phyloP scores from a whole-genome alignment of 768 basidiomycete species.

The Basidioascus undulatus region DNA sequence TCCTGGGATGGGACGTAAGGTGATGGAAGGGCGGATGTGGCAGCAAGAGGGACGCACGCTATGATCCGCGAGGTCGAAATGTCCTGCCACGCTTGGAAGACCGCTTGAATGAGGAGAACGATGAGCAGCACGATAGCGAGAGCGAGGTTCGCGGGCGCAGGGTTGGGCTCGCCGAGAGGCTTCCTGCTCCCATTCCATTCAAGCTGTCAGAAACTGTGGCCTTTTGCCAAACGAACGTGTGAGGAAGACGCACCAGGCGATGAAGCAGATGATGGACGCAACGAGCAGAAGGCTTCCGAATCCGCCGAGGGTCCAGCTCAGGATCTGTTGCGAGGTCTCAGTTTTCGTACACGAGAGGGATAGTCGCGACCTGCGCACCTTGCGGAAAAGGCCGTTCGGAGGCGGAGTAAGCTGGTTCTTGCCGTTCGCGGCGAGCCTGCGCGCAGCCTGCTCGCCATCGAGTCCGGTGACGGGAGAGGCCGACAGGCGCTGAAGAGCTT shows the following conservation, averaged over 20 bases:
- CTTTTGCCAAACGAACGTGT: conserved; percentile 3
- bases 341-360: no score
- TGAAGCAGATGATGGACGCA: conserved; percentile 31
- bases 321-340: conserved; percentile 10
- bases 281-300: conserved; percentile 35
- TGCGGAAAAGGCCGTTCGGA: conserved; percentile 25
- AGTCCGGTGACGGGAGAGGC: conserved; percentile 27
- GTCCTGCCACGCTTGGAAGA: conserved; percentile 20
- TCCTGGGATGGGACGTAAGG: no score
- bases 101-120: conserved; percentile 15
- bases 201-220: background rate
- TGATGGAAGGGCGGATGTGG: background rate
- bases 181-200: conserved; percentile 25
- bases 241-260: conserved; percentile 20
- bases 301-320: conserved; percentile 33
- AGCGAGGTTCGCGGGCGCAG: conserved; percentile 32
- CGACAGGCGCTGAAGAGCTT: conserved; percentile 24
- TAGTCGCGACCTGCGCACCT: conserved; percentile 12
- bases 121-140: conserved; percentile 33
- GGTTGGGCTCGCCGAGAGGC: conserved; percentile 33
- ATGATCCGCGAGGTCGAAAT: conserved; percentile 34
- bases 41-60: conserved; percentile 25
- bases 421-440: conserved; percentile 25
- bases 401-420: conserved; percentile 30
- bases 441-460: conserved; percentile 26